Evolutionary conservation across 2,329 filamentous ascomycete genomes (phyloP).

Genomic region (Monosporascus sp.): DNA sequence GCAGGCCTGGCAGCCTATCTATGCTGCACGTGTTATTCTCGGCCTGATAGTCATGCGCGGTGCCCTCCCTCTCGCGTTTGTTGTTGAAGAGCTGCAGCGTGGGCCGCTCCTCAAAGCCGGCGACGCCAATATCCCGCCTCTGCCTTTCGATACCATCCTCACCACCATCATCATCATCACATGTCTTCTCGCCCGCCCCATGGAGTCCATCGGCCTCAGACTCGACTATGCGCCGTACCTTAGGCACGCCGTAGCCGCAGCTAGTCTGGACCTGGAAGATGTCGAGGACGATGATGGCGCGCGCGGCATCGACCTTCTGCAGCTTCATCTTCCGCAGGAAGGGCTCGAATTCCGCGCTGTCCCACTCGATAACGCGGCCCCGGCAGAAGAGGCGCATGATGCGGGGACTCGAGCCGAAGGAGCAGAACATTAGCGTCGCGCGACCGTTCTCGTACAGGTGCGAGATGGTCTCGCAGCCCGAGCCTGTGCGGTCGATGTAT

Average conservation of each 20-base stretch:
- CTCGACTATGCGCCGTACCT: constrained; percentile 31
- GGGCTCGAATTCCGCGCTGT: constrained; percentile 41
- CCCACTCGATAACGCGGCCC: constrained; percentile 55
- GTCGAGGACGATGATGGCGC: constrained; percentile 57
- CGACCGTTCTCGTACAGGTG: constrained; percentile 55
- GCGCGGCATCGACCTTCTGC: constrained; percentile 44
- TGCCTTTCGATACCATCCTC: constrained; percentile 16
- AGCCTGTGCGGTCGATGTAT: constrained; percentile 52
- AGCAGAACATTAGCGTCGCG: constrained; percentile 55
- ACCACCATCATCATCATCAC: constrained; percentile 9
- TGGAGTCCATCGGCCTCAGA: constrained; percentile 25
- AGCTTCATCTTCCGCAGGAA: constrained; percentile 23
- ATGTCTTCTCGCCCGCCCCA: constrained; percentile 15
- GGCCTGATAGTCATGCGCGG: constrained; percentile 50
- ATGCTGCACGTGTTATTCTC: constrained; percentile 50
- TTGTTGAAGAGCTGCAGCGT: constrained; percentile 49
- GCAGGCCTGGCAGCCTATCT: constrained; percentile 55
- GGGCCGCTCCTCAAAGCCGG: constrained; percentile 47
- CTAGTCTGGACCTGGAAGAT: constrained; percentile 63
- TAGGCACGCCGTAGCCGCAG: constrained; percentile 61
- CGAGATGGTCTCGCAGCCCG: constrained; percentile 51
- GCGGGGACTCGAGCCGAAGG: constrained; percentile 52
- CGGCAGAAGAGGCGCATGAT: constrained; percentile 62
- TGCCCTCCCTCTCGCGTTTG: constrained; percentile 43
- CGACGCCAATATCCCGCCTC: constrained; percentile 28